Conservation (phyloP, 225 moss, liverwort and hornwort species). For the Lunularia cruciata region DNA sequence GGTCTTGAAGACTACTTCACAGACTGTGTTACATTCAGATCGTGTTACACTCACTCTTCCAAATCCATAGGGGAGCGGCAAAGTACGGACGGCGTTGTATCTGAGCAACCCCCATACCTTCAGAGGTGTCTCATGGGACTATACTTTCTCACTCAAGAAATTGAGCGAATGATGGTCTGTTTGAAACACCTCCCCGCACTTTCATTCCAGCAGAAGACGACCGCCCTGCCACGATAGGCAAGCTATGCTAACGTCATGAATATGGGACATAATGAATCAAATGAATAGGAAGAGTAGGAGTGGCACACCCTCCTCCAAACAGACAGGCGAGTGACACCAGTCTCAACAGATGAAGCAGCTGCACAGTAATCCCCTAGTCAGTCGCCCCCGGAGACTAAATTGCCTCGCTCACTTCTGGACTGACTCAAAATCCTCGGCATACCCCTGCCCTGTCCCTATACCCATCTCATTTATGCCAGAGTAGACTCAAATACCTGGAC, state of each 20-base stretch:
- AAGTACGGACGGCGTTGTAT: no score
- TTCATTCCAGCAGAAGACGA: neutral
- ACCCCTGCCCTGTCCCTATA: no score
- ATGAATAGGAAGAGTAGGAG: neutral
- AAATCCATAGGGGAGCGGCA: neutral
- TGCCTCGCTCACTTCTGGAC: neutral
- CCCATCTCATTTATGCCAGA: neutral
- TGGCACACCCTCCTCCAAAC: neutral
- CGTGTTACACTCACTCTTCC: neutral
- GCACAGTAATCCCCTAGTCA: neutral
- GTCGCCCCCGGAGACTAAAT: neutral
- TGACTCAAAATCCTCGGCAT: no score
- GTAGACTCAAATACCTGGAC: neutral
- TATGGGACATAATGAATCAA: neutral
- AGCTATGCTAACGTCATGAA: neutral
- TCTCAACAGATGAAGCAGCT: neutral
- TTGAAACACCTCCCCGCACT: neutral
- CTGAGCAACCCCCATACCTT: neutral
- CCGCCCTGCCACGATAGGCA: conserved; percentile 7
- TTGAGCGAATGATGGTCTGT: neutral
- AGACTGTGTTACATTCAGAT: neutral
- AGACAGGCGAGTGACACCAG: neutral
- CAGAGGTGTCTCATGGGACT: no score
- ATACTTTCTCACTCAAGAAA: neutral
- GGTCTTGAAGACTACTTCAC: no score